Evolutionary conservation across 2,329 filamentous ascomycete species (phyloP), one percentile per base, ranked within the genome.

Genomic region (Microascus cirrosus): DNA sequence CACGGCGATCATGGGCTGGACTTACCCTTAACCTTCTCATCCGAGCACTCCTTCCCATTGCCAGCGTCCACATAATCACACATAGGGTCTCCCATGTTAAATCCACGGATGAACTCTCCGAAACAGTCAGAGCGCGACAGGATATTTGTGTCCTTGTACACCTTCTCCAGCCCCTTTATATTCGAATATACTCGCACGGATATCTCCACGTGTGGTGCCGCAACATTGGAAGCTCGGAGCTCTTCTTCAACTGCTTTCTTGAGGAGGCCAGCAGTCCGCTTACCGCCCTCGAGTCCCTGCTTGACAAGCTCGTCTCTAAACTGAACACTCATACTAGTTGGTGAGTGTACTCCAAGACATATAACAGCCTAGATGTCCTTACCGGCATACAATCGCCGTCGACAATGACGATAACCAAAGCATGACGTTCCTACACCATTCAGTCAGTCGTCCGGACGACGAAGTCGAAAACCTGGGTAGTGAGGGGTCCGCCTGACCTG

Each of bases 11-110:
- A 8, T 12, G 6, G 20, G 22, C 12, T 24, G 22, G 22, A 53
- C 51, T 54, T 56, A 73, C 73, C 72, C 67, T 69, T 68, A 20
- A 76, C 61, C 56, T 74, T 75, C 39, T 69, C 67, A 62, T 75
- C 73, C 1, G 71, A 65, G 53, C 72, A 74, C 59, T 75, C 72
- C 58, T 75, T 75, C 11, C 72, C 72, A 58, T 70, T 66, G 6
- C 73, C 73, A 11, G 70, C 72, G 63, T 75, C 71, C 25, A 74
- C 66, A 58, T 70, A 73, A 45, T 74, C 71, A 60, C 69, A 73
- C 22, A 70, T 57, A 1, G 64, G 56, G 54, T 69, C 61, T 24
- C 65, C 68, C 62, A 70, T 73, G 56, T 75, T 75, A 64, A 75
- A 74, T 0, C 72, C 73, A 20, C 69, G 70, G 15, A 74, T 66